Conservation (phyloP, 257 asterid genomes). For the Solanum sitiens region DNA sequence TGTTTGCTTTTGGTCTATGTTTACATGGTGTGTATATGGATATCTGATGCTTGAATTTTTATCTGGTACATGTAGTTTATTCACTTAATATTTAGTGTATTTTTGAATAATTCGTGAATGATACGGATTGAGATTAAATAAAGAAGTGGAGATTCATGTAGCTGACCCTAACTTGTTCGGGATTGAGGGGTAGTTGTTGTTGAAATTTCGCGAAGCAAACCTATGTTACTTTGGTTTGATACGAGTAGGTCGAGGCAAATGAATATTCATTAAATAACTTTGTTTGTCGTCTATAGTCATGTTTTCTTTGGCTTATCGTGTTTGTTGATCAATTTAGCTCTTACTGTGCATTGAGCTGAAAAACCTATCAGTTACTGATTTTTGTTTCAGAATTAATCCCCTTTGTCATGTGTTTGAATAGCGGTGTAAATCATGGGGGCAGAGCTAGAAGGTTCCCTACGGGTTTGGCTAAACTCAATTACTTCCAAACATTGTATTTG, state of each 20-base stretch:
- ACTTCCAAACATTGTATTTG: not conserved
- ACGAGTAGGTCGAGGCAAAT: not conserved
- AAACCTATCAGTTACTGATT: not conserved
- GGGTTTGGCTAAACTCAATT: not conserved
- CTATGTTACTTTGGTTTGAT: not conserved
- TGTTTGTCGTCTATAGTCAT: not conserved
- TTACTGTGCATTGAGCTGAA: not conserved
- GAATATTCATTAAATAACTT: not conserved
- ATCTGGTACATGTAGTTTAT: not conserved
- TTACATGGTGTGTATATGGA: not conserved
- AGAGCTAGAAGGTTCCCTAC: not conserved
- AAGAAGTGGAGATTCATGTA: not conserved
- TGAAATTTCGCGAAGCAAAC: not conserved
- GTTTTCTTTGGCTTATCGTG: not conserved
- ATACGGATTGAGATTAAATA: not conserved
- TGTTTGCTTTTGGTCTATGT: not conserved
- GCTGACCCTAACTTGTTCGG: not conserved
- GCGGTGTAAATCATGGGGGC: not conserved
- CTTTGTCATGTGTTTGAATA: not conserved
- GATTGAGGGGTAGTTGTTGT: not conserved
- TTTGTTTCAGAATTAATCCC: not conserved
- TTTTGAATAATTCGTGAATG: not conserved
- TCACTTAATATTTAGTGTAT: not conserved
- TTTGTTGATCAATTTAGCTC: not conserved
- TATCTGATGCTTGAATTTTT: not conserved